Conservation (phyloP, 1,139 yeast species). For the Pichia sp. region DNA sequence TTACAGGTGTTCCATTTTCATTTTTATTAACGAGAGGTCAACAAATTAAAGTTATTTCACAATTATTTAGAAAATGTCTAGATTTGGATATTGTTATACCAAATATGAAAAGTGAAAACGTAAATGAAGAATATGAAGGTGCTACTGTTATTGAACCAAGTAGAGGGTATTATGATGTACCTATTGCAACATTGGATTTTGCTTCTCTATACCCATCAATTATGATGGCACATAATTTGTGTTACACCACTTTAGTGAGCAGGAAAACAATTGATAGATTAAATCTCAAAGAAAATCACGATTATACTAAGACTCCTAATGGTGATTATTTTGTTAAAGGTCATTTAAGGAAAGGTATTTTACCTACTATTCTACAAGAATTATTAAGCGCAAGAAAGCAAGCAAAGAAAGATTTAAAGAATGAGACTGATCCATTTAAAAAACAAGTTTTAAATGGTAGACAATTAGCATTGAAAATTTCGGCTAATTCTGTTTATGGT, state of each 20-base stretch:
- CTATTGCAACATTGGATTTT: slow-evolving; percentile 96
- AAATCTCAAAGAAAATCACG: slow-evolving; percentile 59
- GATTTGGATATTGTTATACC: slow-evolving; percentile 86
- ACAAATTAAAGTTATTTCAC: slow-evolving; percentile 95
- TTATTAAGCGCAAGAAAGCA: slow-evolving; percentile 85
- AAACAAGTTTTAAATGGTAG: slow-evolving; percentile 94
- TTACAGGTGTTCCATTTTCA: slow-evolving; percentile 96
- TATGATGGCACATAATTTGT: slow-evolving; percentile 98
- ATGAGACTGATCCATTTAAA: slow-evolving; percentile 91
- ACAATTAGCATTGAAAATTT: slow-evolving; percentile 90
- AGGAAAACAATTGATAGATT: slow-evolving; percentile 63
- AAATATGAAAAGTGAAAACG: slow-evolving; percentile 76
- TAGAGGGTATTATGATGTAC: slow-evolving; percentile 93
- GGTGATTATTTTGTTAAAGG: slow-evolving; percentile 88
- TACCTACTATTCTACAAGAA: slow-evolving; percentile 89
- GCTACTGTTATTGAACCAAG: slow-evolving; percentile 97
- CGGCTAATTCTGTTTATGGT: slow-evolving; percentile 98
- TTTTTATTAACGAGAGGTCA: slow-evolving; percentile 88
- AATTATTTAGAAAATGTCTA: slow-evolving; percentile 84
- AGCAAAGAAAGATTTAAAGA: slow-evolving; percentile 84
- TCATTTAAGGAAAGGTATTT: slow-evolving; percentile 66
- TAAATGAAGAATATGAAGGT: slow-evolving; percentile 93
- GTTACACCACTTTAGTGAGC: slow-evolving; percentile 84
- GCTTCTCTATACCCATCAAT: slow-evolving; percentile 96
- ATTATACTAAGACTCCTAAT: slow-evolving; percentile 84